Base-by-base conservation (phyloP, 495 filamentous ascomycete genomes). In the Xylaria sp. region DNA sequence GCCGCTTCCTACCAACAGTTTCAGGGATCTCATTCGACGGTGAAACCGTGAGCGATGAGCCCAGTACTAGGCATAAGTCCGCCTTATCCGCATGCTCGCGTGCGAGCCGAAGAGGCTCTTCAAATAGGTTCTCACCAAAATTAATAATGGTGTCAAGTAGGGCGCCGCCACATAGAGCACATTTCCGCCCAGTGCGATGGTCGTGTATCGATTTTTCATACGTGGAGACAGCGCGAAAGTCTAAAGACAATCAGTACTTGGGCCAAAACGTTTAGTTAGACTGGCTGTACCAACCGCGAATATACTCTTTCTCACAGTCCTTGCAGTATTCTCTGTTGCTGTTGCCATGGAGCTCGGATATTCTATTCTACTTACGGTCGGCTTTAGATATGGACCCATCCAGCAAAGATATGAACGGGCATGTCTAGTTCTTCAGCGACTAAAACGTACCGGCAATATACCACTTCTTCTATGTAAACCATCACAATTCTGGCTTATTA, bases 401-500 rank as follows among this genome's bases (percentile, higher is more conserved):
- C 21, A 29, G 37, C 59, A 24, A 64, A 9, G 61, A 48, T 24
- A 33, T 64, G 37, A 31, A 46, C 24, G 26, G 26, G 9, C 24
- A 64, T 19, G 24, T 31, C 24, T 2, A 26, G 26, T n/a, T 12
- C 24, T 9, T 64, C 21, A 5, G 5, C 41, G 15, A 64, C 17
- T n/a, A n/a, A 37, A 29, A 76, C 76, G 71, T 57, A 82, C 83
- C 21, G 83, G 80, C 35, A 79, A 50, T 19, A 85, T 83, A 5
- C 83, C 83, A 67, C 82, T 84, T 69, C 71, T 79, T 31, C 84
- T 76, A 64, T 86, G 82, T 35, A 85, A 72, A 0, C 80, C 82
- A 68, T 86, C 83, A 72, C 83, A 85, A 71, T 86, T 85, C 70
- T 85, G 81, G 73, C 82, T 84, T 44, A 86, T 70, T 31, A 85